Conservation (phyloP, 352 stramenopile species). For the Phytophthora cryptogea region DNA sequence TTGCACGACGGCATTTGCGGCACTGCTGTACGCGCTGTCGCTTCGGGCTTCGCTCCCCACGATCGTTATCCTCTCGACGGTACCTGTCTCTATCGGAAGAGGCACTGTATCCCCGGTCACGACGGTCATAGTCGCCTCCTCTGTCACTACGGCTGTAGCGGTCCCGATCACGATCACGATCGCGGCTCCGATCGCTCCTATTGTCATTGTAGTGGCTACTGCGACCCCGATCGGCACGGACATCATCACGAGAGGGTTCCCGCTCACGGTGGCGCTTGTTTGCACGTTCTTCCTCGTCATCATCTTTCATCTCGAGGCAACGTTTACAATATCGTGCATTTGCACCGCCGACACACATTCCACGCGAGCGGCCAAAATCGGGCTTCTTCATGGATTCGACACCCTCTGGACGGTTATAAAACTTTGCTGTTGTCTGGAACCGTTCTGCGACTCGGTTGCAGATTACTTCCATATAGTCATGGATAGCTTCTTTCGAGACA, state of each 20-base stretch:
- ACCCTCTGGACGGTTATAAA: constrained; percentile 66
- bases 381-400: constrained; percentile 69
- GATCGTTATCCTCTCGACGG: constrained; percentile 32
- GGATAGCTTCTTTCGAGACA: constrained; percentile 89
- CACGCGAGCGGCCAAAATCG: constrained; percentile 49
- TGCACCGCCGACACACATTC: constrained; percentile 61
- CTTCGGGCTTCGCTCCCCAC: constrained; percentile 46
- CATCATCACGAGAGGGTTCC: constrained; percentile 28
- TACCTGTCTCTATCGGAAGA: constrained; percentile 35
- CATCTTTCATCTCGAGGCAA: constrained; percentile 68
- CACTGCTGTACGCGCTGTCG: constrained; percentile 51
- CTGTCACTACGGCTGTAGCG: constrained; percentile 31
- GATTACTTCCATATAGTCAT: constrained; percentile 98
- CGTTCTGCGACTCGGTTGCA: constrained; percentile 91
- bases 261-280: constrained; percentile 23
- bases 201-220: constrained; percentile 30
- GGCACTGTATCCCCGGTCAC: constrained; percentile 34
- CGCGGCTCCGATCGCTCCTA: constrained; percentile 19
- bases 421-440: constrained; percentile 71
- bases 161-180: constrained; percentile 28
- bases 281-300: constrained; percentile 45
- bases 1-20: constrained; percentile 54
- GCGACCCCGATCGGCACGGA: constrained; percentile 26
- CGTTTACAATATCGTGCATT: constrained; percentile 69
- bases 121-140: constrained; percentile 28